Base-by-base conservation (phyloP, 2,329 filamentous ascomycete genomes). In the Exophiala aquamarina region DNA sequence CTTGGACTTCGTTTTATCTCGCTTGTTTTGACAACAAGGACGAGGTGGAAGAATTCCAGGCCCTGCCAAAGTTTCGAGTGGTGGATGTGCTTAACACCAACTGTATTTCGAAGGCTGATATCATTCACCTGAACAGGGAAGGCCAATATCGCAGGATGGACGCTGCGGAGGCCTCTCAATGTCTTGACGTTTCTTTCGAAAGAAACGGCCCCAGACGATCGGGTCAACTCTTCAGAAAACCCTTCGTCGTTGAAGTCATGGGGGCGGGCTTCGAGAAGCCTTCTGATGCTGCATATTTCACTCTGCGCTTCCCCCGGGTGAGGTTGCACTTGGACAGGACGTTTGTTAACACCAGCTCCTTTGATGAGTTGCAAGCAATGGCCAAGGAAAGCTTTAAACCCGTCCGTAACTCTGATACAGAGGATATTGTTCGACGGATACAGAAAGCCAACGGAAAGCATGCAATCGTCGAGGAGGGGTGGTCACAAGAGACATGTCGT, bases 1-100 rank as follows among this genome's bases (percentile, higher is more conserved):
- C 77, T 44, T 95, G 86, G 84, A 95, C 88, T 3, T 82, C 87
- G 41, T 95, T 94, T 60, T 84, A 86, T 59, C 67, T 95, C 13
- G 90, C 83, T 1, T 95, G 89, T 63, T 70, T 91, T 7, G 71
- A 78, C 17, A 93, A 93, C 59, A 82, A 80, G 56, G 72, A 78
- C 4, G 75, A 78, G 11, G 78, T 84, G 0, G 62, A 71, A 20
- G 70, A 76, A 5, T 76, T 70, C 55, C 65, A 69, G 2, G 55
- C 52, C 3, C 76, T 65, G 41, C 85, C 87, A 0, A 67, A 65
- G 1, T 92, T 88, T 62, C 79, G 77, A 17, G 68, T 93, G 2
- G 76, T 91, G 23, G 86, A 84, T 45, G 71, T 78, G 2, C 74
- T 88, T 2, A 73, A 79, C 46, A 59, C 47, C 6, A 68, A 70